Evolutionary conservation across 192 early-diverging fungal genomes (phyloP), one percentile per base, ranked within the genome.

Genomic region (Coemansia sp.): DNA sequence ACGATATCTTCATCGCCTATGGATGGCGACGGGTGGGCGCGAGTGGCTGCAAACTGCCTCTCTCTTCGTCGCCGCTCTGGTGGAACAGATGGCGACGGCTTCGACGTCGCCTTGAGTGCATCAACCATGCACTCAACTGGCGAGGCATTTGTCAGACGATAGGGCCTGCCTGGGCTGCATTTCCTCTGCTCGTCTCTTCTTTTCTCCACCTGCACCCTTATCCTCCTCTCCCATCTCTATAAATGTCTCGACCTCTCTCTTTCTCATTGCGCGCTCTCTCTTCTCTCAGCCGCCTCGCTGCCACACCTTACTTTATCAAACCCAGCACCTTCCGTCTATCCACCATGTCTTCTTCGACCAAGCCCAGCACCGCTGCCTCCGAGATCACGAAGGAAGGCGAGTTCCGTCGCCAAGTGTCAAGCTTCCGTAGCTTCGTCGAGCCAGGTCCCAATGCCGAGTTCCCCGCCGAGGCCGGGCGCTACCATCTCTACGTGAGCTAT

Each of bases 401-500:
- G 68, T 95, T 93, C 76, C 85, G 85, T 42, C 87, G 93, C 47
- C 86, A 90, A 65, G 82, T 85, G 28, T 92, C 91, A 11, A 79
- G 68, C 59, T 93, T 93, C 78, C 88, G 93, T 48, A 81, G 85
- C 55, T 16, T 56, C 28, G 85, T 94, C 47, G 69, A 72, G 16
- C 64, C 79, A 26, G 72, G 79, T 33, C 84, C 88, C 3, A 73
- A 68, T 21, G 86, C 91, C 20, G 69, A 70, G 57, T 98, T 95
- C 71, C 66, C 82, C 10, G 85, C 94, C 45, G 94, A 94, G 68
- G 67, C 82, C 14, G 83, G 82, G 37, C 88, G 94, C 62, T 96
- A 96, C 86, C 91, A 93, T 53, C 81, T 94, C 21, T 92, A 90
- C 62, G 82, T 95, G 63, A 83, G 77, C 53, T 78, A 76, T 61